A percentile compares a stretch with the other conserved stretches of the same genome.
Conservation (phyloP, 2,329 filamentous ascomycete genomes). For the Neurospora crassa region DNA sequence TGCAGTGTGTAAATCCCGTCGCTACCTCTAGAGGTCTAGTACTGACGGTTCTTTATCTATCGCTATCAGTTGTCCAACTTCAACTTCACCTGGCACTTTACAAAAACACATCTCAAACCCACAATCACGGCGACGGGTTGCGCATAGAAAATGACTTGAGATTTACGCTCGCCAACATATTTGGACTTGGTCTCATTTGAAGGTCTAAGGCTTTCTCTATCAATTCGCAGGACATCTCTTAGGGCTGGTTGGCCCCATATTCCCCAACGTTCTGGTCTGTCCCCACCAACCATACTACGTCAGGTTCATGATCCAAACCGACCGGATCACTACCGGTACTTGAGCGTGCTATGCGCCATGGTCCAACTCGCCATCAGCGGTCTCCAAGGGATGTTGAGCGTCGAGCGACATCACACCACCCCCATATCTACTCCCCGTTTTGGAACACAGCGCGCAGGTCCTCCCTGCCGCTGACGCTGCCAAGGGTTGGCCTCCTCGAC, state of each 20-base stretch:
- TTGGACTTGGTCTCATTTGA: background rate
- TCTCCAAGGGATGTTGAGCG: background rate
- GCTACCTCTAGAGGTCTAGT: no score
- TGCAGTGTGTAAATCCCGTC: background rate
- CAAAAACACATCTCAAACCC: background rate
- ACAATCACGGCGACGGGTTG: background rate
- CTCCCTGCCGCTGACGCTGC: background rate
- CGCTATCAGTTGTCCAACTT: background rate
- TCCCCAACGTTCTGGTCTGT: background rate
- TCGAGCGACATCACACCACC: background rate
- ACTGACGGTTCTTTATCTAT: background rate
- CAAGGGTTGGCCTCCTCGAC: background rate
- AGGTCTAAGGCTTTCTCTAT: background rate
- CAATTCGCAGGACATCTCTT: background rate
- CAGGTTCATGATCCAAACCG: background rate
- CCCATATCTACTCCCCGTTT: background rate
- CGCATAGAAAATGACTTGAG: background rate
- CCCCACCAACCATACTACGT: background rate
- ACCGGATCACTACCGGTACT: background rate
- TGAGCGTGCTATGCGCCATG: background rate
- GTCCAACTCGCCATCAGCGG: background rate
- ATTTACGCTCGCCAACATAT: background rate
- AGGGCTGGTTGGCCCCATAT: background rate
- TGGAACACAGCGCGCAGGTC: background rate
- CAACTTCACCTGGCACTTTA: background rate